Conservation (phyloP, 2,329 filamentous ascomycete species). For the Apiospora pterosperma region DNA sequence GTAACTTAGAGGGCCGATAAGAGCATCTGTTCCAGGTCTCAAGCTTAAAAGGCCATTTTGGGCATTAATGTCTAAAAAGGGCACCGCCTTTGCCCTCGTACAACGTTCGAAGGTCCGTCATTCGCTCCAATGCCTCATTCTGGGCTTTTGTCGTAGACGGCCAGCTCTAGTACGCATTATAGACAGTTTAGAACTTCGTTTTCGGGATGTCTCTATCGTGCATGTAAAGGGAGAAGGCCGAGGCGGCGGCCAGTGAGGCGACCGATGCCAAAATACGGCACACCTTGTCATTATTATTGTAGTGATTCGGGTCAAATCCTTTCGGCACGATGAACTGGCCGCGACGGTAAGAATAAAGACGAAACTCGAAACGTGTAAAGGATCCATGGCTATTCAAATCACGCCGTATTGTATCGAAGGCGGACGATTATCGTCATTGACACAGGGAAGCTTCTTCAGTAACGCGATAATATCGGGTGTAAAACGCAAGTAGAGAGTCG, state of each 20-base stretch:
- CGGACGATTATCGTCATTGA: background rate
- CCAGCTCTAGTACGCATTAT: too few species aligned
- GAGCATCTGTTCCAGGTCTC: background rate
- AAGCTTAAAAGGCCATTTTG: background rate
- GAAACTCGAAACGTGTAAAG: background rate
- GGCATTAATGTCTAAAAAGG: background rate
- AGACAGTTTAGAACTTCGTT: background rate
- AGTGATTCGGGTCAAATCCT: background rate
- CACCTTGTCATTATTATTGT: background rate
- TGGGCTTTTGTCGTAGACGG: background rate
- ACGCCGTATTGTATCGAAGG: background rate
- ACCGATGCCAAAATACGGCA: background rate
- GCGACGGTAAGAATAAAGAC: background rate
- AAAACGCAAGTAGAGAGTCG: background rate
- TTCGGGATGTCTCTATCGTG: background rate
- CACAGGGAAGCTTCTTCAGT: background rate
- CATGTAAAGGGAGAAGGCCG: constrained; percentile 4
- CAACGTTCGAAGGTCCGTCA: background rate
- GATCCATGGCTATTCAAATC: background rate
- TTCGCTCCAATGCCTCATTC: background rate
- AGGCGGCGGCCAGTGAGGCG: background rate
- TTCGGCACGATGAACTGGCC: background rate
- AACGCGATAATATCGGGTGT: background rate
- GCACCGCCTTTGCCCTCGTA: constrained; percentile 4
- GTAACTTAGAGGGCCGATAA: background rate